Conservation (phyloP, 768 basidiomycete species). For the Suillus brevipes region DNA sequence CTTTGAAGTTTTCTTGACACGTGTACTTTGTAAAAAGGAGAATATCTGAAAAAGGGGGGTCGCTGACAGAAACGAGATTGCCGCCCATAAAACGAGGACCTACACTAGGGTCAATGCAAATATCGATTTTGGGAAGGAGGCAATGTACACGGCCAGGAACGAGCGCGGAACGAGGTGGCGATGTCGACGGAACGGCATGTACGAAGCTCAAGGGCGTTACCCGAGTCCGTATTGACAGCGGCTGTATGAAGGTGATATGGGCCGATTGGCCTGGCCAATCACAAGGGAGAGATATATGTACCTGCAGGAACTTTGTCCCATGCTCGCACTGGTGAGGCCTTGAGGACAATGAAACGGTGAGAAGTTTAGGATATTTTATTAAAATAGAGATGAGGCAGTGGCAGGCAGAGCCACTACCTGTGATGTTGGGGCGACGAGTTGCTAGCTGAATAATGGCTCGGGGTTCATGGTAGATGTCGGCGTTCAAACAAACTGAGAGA, state of each 20-base stretch:
- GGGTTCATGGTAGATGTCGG: neutral
- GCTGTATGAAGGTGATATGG: neutral
- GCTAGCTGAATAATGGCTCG: no score
- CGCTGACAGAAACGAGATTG: neutral
- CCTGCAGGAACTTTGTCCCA: neutral
- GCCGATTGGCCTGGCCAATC: no score
- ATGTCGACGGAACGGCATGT: slow-evolving; percentile 1
- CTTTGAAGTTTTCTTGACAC: neutral
- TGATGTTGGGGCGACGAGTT: neutral
- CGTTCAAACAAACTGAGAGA: no score
- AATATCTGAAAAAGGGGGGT: neutral
- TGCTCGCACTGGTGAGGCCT: no score
- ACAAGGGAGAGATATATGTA: neutral
- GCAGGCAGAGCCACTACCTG: neutral
- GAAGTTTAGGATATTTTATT: neutral
- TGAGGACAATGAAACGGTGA: neutral
- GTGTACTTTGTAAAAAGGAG: neutral
- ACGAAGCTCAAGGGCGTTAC: neutral
- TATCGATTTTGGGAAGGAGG: neutral
- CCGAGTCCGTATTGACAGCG: neutral
- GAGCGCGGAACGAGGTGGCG: neutral
- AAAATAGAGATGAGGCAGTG: neutral
- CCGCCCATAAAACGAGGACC: neutral
- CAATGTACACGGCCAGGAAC: neutral
- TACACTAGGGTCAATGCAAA: neutral